Evolutionary conservation across 2,329 filamentous ascomycete species (phyloP), one percentile per base, ranked within the genome.

Genomic region (Coniochaeta ligniaria): DNA sequence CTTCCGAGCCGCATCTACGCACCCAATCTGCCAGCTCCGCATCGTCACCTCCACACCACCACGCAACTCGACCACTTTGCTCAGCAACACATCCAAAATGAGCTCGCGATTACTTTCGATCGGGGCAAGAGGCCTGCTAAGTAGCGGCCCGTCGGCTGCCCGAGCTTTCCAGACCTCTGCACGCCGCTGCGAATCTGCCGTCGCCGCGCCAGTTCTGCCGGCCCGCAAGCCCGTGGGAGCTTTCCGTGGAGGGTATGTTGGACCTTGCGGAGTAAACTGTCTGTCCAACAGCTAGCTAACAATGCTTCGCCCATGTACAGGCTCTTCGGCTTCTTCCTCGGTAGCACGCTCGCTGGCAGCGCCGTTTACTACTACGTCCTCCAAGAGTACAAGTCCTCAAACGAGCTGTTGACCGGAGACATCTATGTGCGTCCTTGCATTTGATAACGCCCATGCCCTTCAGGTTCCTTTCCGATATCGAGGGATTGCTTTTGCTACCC

Each of bases 291-390:
- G 56, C 62, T 57, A 33, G 66, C 61, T 24, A n/a, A 41, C n/a
- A 20, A 41, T 41, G 36, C 33, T n/a, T 47, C 17, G 16, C 16
- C 61, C n/a, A 20, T 22, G 5, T 20, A 47, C 68, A 97, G 94
- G 61, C 79, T 97, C 62, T 92, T 96, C 69, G 94, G 94, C 59
- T 98, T 98, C 80, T 86, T 98, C 58, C 81, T 95, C 65, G 94
- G 94, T 66, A 87, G 90, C 64, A 88, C 90, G 55, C 80, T 92
- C 59, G 88, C 93, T 52, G 92, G 92, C 69, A 84, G 83, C 59
- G 88, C 86, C 61, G 89, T 96, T 68, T 98, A 97, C 79, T 92
- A 91, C 74, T 98, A 98, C 75, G 85, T 96, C 66, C 79, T 98
- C 68, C 87, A 94, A 73, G 93, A 98, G 76, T 98, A 97, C 81